Conservation (phyloP, 2,329 filamentous ascomycete genomes). For the Botrytis deweyae region DNA sequence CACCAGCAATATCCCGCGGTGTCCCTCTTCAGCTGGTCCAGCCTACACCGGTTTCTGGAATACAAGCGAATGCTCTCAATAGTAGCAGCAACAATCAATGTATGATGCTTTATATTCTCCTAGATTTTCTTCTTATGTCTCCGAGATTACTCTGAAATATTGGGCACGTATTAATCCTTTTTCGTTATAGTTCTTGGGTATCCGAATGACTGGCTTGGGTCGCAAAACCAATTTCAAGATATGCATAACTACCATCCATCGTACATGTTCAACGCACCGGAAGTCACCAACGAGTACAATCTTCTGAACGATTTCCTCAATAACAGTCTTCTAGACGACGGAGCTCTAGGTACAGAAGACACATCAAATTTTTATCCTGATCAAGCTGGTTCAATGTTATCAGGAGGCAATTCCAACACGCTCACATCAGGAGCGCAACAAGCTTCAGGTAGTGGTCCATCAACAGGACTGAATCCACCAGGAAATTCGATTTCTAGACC, state of each 20-base stretch:
- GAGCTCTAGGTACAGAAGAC: slow-evolving; percentile 68
- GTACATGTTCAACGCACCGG: slow-evolving; percentile 92
- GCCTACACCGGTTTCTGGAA: slow-evolving; percentile 66
- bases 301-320: slow-evolving; percentile 95
- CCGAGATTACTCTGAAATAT: slow-evolving; percentile 22
- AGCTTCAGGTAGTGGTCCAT: slow-evolving; percentile 25
- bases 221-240: slow-evolving; percentile 82
- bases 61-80: slow-evolving; percentile 60
- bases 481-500: slow-evolving; percentile 60
- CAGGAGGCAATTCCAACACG: slow-evolving; percentile 49
- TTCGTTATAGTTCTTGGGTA: slow-evolving; percentile 74
- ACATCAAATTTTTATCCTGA: slow-evolving; percentile 61
- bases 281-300: slow-evolving; percentile 96
- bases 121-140: slow-evolving; percentile 32
- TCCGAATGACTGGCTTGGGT: slow-evolving; percentile 73
- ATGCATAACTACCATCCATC: slow-evolving; percentile 92
- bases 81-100: slow-evolving; percentile 69
- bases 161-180: slow-evolving; percentile 32
- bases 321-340: slow-evolving; percentile 85
- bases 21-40: slow-evolving; percentile 67
- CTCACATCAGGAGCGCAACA: slow-evolving; percentile 40
- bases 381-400: slow-evolving; percentile 48
- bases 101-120: slow-evolving; percentile 48
- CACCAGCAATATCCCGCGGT: slow-evolving; percentile 45
- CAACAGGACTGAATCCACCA: slow-evolving; percentile 41